Conservation (phyloP, 78 protist species). For the Tieghemostelium lacteum region DNA sequence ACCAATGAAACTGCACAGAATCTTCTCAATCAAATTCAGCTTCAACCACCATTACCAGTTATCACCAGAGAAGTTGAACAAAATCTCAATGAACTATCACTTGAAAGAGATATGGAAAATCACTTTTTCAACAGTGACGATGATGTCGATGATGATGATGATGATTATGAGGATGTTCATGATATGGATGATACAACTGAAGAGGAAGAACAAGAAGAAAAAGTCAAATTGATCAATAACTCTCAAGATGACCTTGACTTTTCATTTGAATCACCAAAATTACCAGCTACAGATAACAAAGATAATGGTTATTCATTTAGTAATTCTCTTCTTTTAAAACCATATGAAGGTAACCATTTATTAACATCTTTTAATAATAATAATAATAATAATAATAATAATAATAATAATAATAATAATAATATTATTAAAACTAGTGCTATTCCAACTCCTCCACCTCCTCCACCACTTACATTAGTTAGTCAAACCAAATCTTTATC, state of each 20-base stretch:
- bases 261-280: no score
- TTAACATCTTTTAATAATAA: neutral
- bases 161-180: neutral
- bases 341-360: neutral
- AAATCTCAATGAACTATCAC: neutral
- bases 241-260: no score
- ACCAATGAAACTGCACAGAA: no score
- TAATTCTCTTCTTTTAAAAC: neutral
- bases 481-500: neutral
- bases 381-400: slow-evolving; percentile 34
- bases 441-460: neutral
- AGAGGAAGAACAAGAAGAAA: neutral
- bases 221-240: no score
- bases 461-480: neutral
- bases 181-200: neutral
- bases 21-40: neutral
- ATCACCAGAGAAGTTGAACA: neutral
- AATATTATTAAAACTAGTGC: neutral
- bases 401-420: slow-evolving; percentile 3
- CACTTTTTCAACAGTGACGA: neutral
- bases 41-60: neutral
- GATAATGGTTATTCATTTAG: neutral
- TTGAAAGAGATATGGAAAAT: neutral
- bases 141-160: neutral
- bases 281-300: neutral